phyloP scores from a whole-genome alignment of 2,329 filamentous ascomycete genomes.

The Arthrobotrys pseudoclavata region DNA sequence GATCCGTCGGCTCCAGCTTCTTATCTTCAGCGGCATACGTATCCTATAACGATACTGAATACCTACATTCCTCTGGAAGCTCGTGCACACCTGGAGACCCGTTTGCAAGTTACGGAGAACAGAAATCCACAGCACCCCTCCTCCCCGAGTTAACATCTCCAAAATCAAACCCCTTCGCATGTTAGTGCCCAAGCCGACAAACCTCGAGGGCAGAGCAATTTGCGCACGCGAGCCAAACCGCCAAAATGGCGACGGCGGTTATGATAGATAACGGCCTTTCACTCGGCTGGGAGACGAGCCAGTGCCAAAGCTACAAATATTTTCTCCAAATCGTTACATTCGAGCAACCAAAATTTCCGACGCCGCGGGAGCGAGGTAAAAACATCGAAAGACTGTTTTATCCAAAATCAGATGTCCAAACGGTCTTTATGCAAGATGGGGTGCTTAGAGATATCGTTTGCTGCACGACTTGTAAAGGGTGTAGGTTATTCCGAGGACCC shows the following conservation, averaged over 20 bases:
- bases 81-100: background rate
- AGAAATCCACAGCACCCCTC: background rate
- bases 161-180: conserved; percentile 3
- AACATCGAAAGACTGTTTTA: conserved; percentile 44
- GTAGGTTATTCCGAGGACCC: conserved; percentile 29
- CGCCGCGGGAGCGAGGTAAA: conserved; percentile 26
- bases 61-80: background rate
- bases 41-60: background rate
- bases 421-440: conserved; percentile 37
- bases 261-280: conserved; percentile 49
- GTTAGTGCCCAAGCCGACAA: conserved; percentile 9
- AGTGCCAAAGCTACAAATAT: conserved; percentile 47
- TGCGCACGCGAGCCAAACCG: conserved; percentile 40
- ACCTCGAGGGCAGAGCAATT: conserved; percentile 8
- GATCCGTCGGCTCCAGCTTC: background rate
- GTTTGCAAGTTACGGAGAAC: background rate
- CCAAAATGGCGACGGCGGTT: conserved; percentile 53
- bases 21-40: conserved; percentile 13
- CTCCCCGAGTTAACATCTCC: background rate
- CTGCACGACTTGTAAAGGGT: conserved; percentile 32
- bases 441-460: conserved; percentile 39
- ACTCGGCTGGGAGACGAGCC: conserved; percentile 40
- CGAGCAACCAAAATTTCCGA: conserved; percentile 38
- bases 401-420: conserved; percentile 32
- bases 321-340: conserved; percentile 35